phyloP scores from a whole-genome alignment of 2,329 filamentous ascomycete genomes.

The Penicillium sp. region DNA sequence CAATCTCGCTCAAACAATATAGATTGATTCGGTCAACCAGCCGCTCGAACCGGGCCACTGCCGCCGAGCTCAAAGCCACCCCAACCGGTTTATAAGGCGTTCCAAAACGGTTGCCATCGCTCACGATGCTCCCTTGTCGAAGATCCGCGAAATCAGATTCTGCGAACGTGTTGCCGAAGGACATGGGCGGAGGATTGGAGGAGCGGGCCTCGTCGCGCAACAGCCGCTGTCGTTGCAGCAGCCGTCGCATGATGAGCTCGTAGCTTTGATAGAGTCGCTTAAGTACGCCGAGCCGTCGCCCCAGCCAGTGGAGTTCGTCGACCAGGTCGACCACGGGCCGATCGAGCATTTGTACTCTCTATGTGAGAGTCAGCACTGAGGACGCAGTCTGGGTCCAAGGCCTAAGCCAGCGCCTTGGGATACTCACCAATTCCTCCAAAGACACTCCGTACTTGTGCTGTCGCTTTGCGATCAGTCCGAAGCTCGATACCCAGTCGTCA shows the following conservation, averaged over 20 bases:
- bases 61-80: slow-evolving; percentile 48
- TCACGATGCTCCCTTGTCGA: slow-evolving; percentile 32
- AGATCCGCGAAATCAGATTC: slow-evolving; percentile 45
- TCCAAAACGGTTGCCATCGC: slow-evolving; percentile 24
- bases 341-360: slow-evolving; percentile 59
- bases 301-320: slow-evolving; percentile 60
- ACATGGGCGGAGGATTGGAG: slow-evolving; percentile 18
- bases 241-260: slow-evolving; percentile 62
- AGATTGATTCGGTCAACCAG: slow-evolving; percentile 63
- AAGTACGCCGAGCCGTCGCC: slow-evolving; percentile 62
- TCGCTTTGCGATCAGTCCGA: slow-evolving; percentile 60
- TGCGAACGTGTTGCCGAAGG: slow-evolving; percentile 25
- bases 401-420: not conserved
- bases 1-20: slow-evolving; percentile 65
- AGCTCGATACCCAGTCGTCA: slow-evolving; percentile 67
- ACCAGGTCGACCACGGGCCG: slow-evolving; percentile 50
- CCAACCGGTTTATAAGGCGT: slow-evolving; percentile 36
- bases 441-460: slow-evolving; percentile 53
- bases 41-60: slow-evolving; percentile 61
- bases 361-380: slow-evolving; percentile 11
- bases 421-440: slow-evolving; percentile 54
- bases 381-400: not conserved
- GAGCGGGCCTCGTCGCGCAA: slow-evolving; percentile 40
- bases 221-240: slow-evolving; percentile 55
- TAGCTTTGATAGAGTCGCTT: slow-evolving; percentile 65